Base-by-base conservation (phyloP, 2,329 filamentous ascomycete genomes). In the Aspergillus sp. region DNA sequence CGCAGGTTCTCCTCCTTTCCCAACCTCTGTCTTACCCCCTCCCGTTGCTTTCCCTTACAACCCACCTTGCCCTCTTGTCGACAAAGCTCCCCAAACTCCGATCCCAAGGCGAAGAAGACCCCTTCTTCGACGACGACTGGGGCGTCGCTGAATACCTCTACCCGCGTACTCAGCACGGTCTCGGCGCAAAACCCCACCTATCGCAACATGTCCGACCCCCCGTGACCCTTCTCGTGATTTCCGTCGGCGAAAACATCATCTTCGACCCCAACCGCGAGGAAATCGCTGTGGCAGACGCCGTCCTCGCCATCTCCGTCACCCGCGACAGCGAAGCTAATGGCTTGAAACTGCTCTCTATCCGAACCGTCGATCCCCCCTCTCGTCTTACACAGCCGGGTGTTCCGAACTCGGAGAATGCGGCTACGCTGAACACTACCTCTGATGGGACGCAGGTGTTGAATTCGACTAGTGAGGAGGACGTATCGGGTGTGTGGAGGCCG, bases 81-180 rank as follows among this genome's bases (percentile, higher is more conserved):
- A 91, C 93, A 6, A 83, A 86, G 51, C 76, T 97, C 3, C 93
- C 93, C 6, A 79, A 83, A 27, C 76, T 96, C 40, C 88, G 88
- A 64, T 96, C 90, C 1, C 87, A 95, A 66, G 81, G 81, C 45
- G 91, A 97, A 69, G 41, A 98, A 71, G 93, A 98, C 57, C 93
- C 93, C 9, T 83, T 96, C 62, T 98, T 98, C 69, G 86, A 96
- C 71, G 93, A 98, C 69, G 93, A 98, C 71, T 98, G 93, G 93
- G 88, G 86, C 51, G 86, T 86, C 11, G 83, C 90, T 1, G 77
- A 81, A 12, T 83, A 82, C 45, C 73, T 98, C 28, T 98, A 94
- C 70, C 78, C 83, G 1, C 77, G 76, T 31, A 42, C 52, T 27
- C 44, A 44, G 27, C 36, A 45, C 26, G 58, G 55, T 30, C 53